Percentiles rank a stretch among this genome's conserved stretches.
These are phyloP conservation scores for Candolleomyces aberdarensis DNA, from an alignment of 768 basidiomycete species.

Conservation along the genomic window DNA sequence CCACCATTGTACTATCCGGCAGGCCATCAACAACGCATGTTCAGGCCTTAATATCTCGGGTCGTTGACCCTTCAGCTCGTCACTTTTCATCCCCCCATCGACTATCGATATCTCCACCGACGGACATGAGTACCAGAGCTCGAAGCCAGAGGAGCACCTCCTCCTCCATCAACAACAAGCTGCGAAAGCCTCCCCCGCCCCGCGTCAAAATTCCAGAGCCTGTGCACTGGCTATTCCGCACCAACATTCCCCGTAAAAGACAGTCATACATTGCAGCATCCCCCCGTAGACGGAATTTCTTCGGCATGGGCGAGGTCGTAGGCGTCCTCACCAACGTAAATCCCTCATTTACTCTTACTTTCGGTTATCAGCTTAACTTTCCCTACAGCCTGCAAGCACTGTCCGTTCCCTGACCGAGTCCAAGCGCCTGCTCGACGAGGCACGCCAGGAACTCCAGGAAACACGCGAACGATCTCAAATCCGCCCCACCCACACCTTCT, in stretches of 20 bases:
- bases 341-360: constrained; percentile 4
- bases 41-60: constrained; percentile 14
- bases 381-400: constrained; percentile 56
- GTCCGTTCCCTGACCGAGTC: constrained; percentile 80
- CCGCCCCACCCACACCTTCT: constrained; percentile 73
- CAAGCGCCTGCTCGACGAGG: constrained; percentile 70
- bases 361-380: background rate
- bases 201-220: constrained; percentile 28
- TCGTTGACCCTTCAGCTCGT: background rate
- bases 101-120: background rate
- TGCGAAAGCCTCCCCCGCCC: constrained; percentile 17
- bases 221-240: constrained; percentile 74
- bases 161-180: constrained; percentile 20
- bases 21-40: constrained; percentile 11
- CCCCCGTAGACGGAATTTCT: constrained; percentile 67
- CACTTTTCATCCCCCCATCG: constrained; percentile 4
- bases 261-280: constrained; percentile 58
- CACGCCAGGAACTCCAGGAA: constrained; percentile 70
- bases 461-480: constrained; percentile 62
- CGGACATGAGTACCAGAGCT: constrained; percentile 11
- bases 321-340: constrained; percentile 73
- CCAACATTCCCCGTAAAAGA: constrained; percentile 66
- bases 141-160: constrained; percentile 11
- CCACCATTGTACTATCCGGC: constrained; percentile 3
- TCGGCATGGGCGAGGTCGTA: constrained; percentile 78